Conservation (phyloP, 257 asterid species). For the Ballota nigra region DNA sequence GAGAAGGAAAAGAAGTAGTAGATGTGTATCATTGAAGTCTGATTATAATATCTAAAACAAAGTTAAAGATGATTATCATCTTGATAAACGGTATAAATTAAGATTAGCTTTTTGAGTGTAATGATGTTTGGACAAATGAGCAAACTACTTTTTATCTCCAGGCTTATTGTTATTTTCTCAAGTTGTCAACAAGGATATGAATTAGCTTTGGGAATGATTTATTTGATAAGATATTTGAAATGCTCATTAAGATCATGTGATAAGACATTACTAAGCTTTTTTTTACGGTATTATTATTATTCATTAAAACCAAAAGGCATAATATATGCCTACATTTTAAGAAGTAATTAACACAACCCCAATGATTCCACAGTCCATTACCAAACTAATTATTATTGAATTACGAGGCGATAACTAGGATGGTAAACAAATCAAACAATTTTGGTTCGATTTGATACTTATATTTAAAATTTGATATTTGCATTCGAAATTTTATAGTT, state of each 20-base stretch:
- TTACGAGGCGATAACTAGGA: no score
- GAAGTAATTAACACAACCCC: no score
- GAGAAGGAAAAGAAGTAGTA: constrained; percentile 15
- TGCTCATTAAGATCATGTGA: constrained; percentile 43
- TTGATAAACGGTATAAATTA: constrained; percentile 19
- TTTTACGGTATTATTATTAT: background rate
- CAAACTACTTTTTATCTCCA: constrained; percentile 20
- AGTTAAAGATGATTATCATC: constrained; percentile 20
- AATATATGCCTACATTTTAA: no score
- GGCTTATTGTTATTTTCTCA: constrained; percentile 20
- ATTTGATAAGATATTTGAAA: constrained; percentile 25
- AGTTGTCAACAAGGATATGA: constrained; percentile 22
- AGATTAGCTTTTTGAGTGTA: constrained; percentile 34
- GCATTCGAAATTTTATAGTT: no score
- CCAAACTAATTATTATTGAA: no score
- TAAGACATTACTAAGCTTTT: constrained; percentile 18
- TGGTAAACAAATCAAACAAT: no score
- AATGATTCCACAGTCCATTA: no score
- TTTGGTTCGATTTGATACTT: no score
- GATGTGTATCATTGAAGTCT: constrained; percentile 13
- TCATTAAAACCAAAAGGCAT: no score
- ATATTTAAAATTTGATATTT: no score
- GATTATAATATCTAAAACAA: constrained; percentile 15
- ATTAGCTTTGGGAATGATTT: constrained; percentile 26
- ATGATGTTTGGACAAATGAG: constrained; percentile 32